Base-by-base conservation (phyloP, 2,329 filamentous ascomycete genomes). In the Penicillium crustosum region DNA sequence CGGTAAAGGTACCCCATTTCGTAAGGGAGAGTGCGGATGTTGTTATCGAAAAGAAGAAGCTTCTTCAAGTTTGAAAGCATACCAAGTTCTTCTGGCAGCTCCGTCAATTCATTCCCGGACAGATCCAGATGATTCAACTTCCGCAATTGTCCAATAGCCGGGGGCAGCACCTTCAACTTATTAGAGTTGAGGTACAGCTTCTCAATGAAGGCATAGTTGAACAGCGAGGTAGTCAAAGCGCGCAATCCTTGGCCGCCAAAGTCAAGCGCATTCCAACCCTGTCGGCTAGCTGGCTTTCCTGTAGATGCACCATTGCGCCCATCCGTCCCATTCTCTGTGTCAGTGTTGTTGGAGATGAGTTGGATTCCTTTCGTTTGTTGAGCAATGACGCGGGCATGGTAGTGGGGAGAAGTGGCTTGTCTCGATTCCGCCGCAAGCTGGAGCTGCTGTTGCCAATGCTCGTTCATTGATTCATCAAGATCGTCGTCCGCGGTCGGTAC, bases 151-250 rank as follows among this genome's bases (percentile, higher is more conserved):
- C 94, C 93, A 71, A 99, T 91, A 23, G 87, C 82, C 38, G 89
- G 79, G 13, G 93, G 92, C n/a, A 99, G 79, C 45, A 83, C 82
- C 29, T 86, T 86, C 58, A 99, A 83, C 73, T 92, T 93, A 81
- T 99, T 99, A 65, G 92, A 93, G 67, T 92, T 92, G 61, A 99
- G 86, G 74, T 96, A 97, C 31, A 99, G 84, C 75, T 95, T 93
- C 65, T 90, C 90, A 56, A 99, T 81, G 74, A 99, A 97, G 44
- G 83, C 83, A 76, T 97, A 99, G 65, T 84, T 82, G 78, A 97
- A 97, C 33, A 99, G 81, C 44, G 89, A 85, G 9, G 85, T 79
- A 1, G 92, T 87, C 33, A 99, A 81, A 58, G 91, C 90, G 65
- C 92, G 89, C 49, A 99, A 81, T 21, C 93, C 93, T 78, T 97